Percentiles rank a stretch among this genome's conserved stretches.
phyloP scores from a whole-genome alignment of 2,329 filamentous ascomycete species.

The Setomelanomma holmii region DNA sequence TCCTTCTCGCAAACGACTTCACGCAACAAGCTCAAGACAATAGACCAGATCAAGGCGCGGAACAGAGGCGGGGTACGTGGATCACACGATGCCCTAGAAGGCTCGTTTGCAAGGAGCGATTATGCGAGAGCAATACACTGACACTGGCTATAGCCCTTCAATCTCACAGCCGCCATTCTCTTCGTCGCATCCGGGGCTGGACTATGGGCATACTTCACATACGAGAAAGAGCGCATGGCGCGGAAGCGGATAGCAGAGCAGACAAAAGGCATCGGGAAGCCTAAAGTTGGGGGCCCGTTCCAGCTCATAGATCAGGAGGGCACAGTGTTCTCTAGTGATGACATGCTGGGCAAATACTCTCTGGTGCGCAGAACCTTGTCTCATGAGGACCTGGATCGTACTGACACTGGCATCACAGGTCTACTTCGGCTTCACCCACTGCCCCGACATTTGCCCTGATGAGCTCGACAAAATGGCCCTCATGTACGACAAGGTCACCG shows the following conservation, averaged over 20 bases:
- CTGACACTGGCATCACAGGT: slow-evolving; percentile 62
- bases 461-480: slow-evolving; percentile 99
- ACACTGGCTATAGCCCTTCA: slow-evolving; percentile 74
- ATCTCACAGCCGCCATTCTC: slow-evolving; percentile 85
- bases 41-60: slow-evolving; percentile 44
- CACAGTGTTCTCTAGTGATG: slow-evolving; percentile 75
- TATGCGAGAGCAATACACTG: slow-evolving; percentile 1
- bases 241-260: slow-evolving; percentile 88
- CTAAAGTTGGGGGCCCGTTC: slow-evolving; percentile 92
- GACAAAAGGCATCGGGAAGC: slow-evolving; percentile 88
- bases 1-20: slow-evolving; percentile 38
- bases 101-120: neutral
- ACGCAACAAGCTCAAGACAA: slow-evolving; percentile 43
- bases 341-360: slow-evolving; percentile 86
- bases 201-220: slow-evolving; percentile 89
- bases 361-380: slow-evolving; percentile 61
- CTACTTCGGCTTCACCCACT: slow-evolving; percentile 98
- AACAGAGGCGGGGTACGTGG: slow-evolving; percentile 45
- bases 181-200: slow-evolving; percentile 81
- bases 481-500: slow-evolving; percentile 77
- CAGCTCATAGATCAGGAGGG: slow-evolving; percentile 83
- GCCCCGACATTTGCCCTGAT: slow-evolving; percentile 97
- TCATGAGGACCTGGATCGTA: neutral
- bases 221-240: slow-evolving; percentile 90
- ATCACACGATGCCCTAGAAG: neutral